These are phyloP conservation scores for Stenogyne calaminthoides DNA, from an alignment of 305 asterid species.

Conservation along the genomic window DNA sequence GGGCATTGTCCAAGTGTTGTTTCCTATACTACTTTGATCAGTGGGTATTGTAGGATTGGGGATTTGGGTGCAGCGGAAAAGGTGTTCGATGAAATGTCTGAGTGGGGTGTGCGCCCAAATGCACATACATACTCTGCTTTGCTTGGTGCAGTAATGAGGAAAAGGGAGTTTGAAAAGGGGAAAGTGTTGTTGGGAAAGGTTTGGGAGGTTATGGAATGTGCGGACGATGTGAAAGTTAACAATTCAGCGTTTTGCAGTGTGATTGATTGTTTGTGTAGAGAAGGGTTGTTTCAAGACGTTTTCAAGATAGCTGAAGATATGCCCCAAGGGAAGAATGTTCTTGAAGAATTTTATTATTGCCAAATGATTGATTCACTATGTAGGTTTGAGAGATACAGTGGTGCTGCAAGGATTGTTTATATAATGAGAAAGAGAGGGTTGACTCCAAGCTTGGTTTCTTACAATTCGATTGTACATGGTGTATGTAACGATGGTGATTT, in stretches of 20 bases:
- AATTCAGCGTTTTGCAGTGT: conserved; percentile 63
- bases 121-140: conserved; percentile 63
- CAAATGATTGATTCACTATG: conserved; percentile 79
- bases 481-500: conserved; percentile 65
- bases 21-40: conserved; percentile 69
- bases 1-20: conserved; percentile 72
- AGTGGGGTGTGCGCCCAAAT: conserved; percentile 49
- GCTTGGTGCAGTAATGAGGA: conserved; percentile 53
- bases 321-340: conserved; percentile 70
- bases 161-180: conserved; percentile 50
- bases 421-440: conserved; percentile 78
- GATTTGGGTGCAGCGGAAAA: conserved; percentile 50
- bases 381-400: conserved; percentile 69
- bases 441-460: conserved; percentile 58
- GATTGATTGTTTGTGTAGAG: conserved; percentile 67
- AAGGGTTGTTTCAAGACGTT: conserved; percentile 73
- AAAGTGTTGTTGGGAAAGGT: conserved; percentile 41
- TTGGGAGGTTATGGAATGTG: conserved; percentile 60
- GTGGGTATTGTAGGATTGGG: conserved; percentile 60
- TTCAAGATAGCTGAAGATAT: conserved; percentile 70
- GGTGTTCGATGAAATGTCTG: conserved; percentile 80
- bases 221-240: conserved; percentile 43
- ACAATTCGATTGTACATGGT: conserved; percentile 76
- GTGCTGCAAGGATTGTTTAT: conserved; percentile 81
- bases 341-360: conserved; percentile 61